phyloP scores from a whole-genome alignment of 257 asterid species.

The Solanum ossicruentum region DNA sequence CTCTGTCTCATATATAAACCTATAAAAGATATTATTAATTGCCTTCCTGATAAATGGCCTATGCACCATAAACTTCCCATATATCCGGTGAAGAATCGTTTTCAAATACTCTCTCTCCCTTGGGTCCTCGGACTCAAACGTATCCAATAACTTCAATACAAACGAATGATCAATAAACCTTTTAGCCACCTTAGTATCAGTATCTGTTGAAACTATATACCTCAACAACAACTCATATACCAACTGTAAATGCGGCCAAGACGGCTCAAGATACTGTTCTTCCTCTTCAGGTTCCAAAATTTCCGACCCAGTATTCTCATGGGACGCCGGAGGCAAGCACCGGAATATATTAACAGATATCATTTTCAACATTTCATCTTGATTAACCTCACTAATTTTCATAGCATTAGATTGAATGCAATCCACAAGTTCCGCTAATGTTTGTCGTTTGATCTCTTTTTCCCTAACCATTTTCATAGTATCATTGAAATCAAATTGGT shows the following conservation, averaged over 20 bases:
- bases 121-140: constrained; percentile 76
- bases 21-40: constrained; percentile 58
- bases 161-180: constrained; percentile 63
- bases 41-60: constrained; percentile 86
- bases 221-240: constrained; percentile 60
- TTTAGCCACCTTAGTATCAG: constrained; percentile 61
- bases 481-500: constrained; percentile 44
- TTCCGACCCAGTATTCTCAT: constrained; percentile 51
- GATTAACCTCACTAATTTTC: constrained; percentile 46
- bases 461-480: constrained; percentile 40
- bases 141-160: constrained; percentile 52
- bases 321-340: constrained; percentile 48
- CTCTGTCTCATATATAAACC: constrained; percentile 68
- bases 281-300: constrained; percentile 53
- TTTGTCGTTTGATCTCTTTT: constrained; percentile 61
- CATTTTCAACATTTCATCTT: constrained; percentile 68
- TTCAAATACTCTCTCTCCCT: constrained; percentile 87
- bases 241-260: constrained; percentile 75
- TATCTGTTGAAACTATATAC: constrained; percentile 57
- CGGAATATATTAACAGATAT: constrained; percentile 59
- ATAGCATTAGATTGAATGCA: constrained; percentile 46
- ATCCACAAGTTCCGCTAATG: constrained; percentile 61
- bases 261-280: constrained; percentile 54
- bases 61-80: constrained; percentile 86
- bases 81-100: constrained; percentile 70